Conservation (phyloP, 345 rosid species). For the Pugionium cornutum region DNA sequence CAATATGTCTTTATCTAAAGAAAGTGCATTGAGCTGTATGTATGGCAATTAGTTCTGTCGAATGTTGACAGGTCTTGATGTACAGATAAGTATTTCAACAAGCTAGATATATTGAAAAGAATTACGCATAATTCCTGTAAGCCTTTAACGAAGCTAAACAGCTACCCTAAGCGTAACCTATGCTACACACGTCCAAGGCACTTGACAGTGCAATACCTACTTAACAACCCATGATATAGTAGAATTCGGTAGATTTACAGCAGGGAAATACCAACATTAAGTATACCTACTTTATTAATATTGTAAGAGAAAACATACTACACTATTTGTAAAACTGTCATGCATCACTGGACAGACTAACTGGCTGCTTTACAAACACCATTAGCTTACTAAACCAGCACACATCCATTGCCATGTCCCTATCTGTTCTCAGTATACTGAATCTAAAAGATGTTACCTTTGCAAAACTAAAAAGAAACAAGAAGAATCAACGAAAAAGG, state of each 20-base stretch:
- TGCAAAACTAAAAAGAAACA: background rate
- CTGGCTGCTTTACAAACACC: constrained; percentile 20
- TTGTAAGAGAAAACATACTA: constrained; percentile 18
- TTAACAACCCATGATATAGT: constrained; percentile 6
- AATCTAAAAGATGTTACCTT: constrained; percentile 21
- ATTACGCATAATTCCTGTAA: background rate
- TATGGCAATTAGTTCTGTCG: constrained; percentile 1
- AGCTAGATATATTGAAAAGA: background rate
- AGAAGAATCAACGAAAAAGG: background rate
- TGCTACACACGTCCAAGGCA: background rate
- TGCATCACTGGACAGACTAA: constrained; percentile 23
- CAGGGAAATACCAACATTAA: background rate
- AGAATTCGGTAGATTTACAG: background rate
- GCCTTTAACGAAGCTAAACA: background rate
- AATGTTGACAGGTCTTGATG: constrained; percentile 12
- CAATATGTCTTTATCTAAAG: background rate
- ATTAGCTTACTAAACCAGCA: background rate
- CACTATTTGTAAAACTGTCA: constrained; percentile 9
- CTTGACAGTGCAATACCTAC: constrained; percentile 9
- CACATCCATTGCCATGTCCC: background rate
- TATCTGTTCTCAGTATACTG: constrained; percentile 1
- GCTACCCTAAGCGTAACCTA: background rate
- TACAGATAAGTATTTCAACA: background rate
- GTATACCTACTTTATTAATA: background rate
- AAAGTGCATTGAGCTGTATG: background rate